Evolutionary conservation across 225 moss, liverwort and hornwort species (phyloP).

Genomic region (Climacium dendroides): DNA sequence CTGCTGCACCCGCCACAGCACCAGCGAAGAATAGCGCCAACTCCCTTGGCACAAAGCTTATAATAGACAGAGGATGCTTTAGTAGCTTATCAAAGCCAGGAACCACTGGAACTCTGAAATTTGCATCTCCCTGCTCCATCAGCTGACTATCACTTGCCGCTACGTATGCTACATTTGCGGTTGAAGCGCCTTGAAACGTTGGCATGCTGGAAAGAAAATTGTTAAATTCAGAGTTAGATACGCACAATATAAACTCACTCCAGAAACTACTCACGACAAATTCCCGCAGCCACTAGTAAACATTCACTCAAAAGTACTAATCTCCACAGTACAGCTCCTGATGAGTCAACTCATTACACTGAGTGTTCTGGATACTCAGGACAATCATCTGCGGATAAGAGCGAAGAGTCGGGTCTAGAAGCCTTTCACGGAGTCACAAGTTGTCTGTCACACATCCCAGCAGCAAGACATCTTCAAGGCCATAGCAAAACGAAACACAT

Average conservation of each 20-base stretch:
- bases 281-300: background rate
- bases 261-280: background rate
- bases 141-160: conserved; percentile 5
- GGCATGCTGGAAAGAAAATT: conserved; percentile 4
- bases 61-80: conserved; percentile 55
- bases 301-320: background rate
- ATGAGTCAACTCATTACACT: background rate
- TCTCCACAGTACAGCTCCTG: background rate
- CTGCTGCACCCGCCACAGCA: conserved; percentile 79
- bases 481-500: background rate
- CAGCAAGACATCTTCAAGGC: background rate
- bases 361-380: background rate
- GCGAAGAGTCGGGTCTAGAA: background rate
- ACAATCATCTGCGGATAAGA: background rate
- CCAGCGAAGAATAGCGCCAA: conserved; percentile 69
- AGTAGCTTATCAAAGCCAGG: conserved; percentile 44
- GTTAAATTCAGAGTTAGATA: background rate
- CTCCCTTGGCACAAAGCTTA: conserved; percentile 66
- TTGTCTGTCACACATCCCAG: background rate
- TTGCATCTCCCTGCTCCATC: conserved; percentile 1
- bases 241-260: background rate
- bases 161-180: background rate
- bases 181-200: conserved; percentile 3
- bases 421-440: background rate
- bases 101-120: conserved; percentile 3